Conservation (phyloP, 345 rosid genomes). For the Carallia brachiata region DNA sequence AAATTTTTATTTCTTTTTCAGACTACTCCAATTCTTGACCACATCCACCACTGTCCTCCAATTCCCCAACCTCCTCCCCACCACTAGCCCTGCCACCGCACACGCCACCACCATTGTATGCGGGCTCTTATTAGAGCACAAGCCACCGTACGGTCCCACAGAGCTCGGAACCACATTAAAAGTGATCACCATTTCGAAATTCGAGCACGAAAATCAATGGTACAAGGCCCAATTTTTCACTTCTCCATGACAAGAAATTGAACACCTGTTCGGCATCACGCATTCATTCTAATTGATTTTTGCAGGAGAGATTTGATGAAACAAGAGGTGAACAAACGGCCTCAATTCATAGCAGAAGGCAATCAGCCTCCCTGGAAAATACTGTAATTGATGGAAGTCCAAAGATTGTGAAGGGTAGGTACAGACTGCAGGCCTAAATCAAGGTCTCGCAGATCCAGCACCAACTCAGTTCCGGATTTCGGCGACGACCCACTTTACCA, state of each 20-base stretch:
- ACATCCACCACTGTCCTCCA: too few species aligned
- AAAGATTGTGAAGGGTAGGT: slow-evolving; percentile 83
- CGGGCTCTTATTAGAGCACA: slow-evolving; percentile 82
- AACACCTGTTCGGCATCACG: background rate
- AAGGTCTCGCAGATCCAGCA: slow-evolving; percentile 55
- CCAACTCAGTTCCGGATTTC: slow-evolving; percentile 40
- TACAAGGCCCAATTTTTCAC: slow-evolving; percentile 13
- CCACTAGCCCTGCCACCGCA: too few species aligned
- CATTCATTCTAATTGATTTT: background rate
- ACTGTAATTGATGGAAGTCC: slow-evolving; percentile 55
- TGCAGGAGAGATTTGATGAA: slow-evolving; percentile 68
- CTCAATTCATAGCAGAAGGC: slow-evolving; percentile 62
- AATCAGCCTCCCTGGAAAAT: slow-evolving; percentile 57
- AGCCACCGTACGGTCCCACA: slow-evolving; percentile 50
- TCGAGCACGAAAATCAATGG: slow-evolving; percentile 58
- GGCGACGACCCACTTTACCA: slow-evolving; percentile 42
- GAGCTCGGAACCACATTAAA: slow-evolving; percentile 36
- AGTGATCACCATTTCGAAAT: slow-evolving; percentile 21
- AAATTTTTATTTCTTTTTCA: too few species aligned
- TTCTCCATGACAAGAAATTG: background rate
- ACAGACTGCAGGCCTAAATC: slow-evolving; percentile 63
- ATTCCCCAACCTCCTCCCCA: too few species aligned
- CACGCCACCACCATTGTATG: slow-evolving; percentile 35
- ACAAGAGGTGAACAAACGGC: slow-evolving; percentile 50
- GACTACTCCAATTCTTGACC: too few species aligned